These are phyloP conservation scores for Pythium phragmitis DNA, from an alignment of 352 stramenopile species.

Conservation along the genomic window DNA sequence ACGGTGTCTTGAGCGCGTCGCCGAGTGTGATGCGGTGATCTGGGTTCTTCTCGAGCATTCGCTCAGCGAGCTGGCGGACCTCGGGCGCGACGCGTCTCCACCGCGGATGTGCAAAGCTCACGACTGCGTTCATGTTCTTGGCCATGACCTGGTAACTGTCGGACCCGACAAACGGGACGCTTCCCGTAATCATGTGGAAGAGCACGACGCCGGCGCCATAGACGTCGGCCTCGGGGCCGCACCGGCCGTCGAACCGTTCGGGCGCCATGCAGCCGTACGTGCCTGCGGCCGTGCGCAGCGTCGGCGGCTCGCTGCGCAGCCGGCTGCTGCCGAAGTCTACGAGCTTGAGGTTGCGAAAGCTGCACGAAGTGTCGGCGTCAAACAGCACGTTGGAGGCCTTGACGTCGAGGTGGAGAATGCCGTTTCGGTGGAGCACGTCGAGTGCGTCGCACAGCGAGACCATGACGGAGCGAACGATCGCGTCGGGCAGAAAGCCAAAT, in stretches of 20 bases:
- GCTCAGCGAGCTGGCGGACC: constrained; percentile 35
- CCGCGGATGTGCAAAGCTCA: constrained; percentile 40
- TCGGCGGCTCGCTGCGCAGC: constrained; percentile 14
- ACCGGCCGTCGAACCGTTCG: constrained; percentile 52
- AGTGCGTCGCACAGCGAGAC: constrained; percentile 48
- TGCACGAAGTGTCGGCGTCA: constrained; percentile 33
- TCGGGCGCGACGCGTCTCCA: constrained; percentile 40
- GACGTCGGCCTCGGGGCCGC: constrained; percentile 51
- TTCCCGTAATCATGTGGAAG: constrained; percentile 59
- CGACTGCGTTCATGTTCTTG: constrained; percentile 60
- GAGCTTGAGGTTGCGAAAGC: constrained; percentile 60
- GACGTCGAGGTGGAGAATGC: constrained; percentile 61
- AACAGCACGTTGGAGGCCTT: constrained; percentile 71
- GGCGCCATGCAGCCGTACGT: constrained; percentile 71
- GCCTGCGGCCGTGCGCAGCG: constrained; percentile 26
- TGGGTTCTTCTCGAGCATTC: constrained; percentile 59
- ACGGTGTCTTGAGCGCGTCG: constrained; percentile 57
- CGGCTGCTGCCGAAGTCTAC: constrained; percentile 62
- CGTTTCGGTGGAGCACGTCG: constrained; percentile 46
- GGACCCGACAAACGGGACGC: constrained; percentile 42
- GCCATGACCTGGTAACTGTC: constrained; percentile 55
- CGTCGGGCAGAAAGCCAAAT: constrained; percentile 34
- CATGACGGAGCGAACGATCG: constrained; percentile 37
- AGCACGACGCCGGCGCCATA: constrained; percentile 63
- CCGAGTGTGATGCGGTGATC: constrained; percentile 41